These are phyloP conservation scores for Gelatoporia subvermispora DNA, from an alignment of 768 basidiomycete genomes.

Conservation along the genomic window DNA sequence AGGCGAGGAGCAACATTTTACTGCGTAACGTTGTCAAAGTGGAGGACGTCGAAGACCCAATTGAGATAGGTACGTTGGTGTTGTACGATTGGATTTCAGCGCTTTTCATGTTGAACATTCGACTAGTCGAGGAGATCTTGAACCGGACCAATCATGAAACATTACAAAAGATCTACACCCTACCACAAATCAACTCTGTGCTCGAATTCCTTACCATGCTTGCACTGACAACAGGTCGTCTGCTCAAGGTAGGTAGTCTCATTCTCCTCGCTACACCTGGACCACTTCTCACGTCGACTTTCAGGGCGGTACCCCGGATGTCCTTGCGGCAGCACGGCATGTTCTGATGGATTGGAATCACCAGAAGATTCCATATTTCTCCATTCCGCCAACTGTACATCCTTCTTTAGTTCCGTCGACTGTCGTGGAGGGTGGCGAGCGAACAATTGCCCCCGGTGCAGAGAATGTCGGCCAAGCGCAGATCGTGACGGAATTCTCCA, in stretches of 20 bases:
- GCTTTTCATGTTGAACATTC: background rate
- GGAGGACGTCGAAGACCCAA: conserved; percentile 87
- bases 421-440: conserved; percentile 33
- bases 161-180: conserved; percentile 80
- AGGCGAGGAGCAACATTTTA: conserved; percentile 51
- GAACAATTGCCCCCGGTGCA: conserved; percentile 60
- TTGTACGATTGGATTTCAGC: background rate
- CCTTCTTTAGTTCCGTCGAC: conserved; percentile 65
- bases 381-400: conserved; percentile 72
- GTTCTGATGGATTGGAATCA: conserved; percentile 92
- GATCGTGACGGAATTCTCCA: conserved; percentile 64
- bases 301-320: conserved; percentile 92
- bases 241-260: conserved; percentile 76
- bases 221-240: conserved; percentile 74
- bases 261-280: too few species aligned
- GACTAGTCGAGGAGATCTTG: conserved; percentile 81
- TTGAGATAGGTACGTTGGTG: conserved; percentile 67
- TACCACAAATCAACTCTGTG: conserved; percentile 68
- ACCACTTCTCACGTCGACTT: too few species aligned
- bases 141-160: conserved; percentile 61
- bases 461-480: conserved; percentile 80
- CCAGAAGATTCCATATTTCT: conserved; percentile 90
- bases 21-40: conserved; percentile 87
- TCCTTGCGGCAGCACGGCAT: conserved; percentile 75
- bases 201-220: conserved; percentile 89